These are phyloP conservation scores for Phytophthora megakarya DNA, from an alignment of 352 stramenopile genomes.

Conservation along the genomic window DNA sequence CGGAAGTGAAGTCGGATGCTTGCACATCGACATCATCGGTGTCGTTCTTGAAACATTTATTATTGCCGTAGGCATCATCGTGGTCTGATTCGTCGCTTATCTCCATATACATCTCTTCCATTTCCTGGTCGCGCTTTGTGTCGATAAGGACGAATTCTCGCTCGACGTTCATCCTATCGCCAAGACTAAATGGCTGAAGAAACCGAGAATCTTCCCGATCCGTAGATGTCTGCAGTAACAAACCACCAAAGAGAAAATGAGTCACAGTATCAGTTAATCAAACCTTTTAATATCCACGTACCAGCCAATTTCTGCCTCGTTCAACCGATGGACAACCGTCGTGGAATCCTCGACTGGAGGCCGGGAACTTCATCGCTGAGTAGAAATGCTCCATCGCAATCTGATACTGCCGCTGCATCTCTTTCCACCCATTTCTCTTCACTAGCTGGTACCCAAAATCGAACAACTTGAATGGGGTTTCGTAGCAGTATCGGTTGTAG, in stretches of 20 bases:
- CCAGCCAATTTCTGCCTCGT: constrained; percentile 57
- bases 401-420: constrained; percentile 58
- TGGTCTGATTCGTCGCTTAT: constrained; percentile 8
- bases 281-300: constrained; percentile 21
- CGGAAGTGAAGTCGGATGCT: background rate
- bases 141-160: constrained; percentile 43
- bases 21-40: constrained; percentile 15
- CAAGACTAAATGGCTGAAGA: constrained; percentile 40
- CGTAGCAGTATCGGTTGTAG: constrained; percentile 8
- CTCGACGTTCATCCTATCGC: constrained; percentile 26
- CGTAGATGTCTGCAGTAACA: constrained; percentile 33
- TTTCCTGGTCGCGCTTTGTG: constrained; percentile 26
- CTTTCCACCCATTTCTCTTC: constrained; percentile 36
- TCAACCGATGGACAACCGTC: constrained; percentile 47
- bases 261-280: constrained; percentile 2
- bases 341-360: constrained; percentile 26
- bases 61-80: background rate
- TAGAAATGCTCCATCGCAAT: constrained; percentile 66
- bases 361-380: constrained; percentile 49
- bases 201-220: constrained; percentile 42
- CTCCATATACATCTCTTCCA: constrained; percentile 16
- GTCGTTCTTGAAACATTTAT: constrained; percentile 9
- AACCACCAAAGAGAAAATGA: constrained; percentile 12
- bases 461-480: constrained; percentile 39
- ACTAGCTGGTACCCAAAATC: constrained; percentile 46